Evolutionary conservation across 352 stramenopile species (phyloP), one percentile per base, ranked within the genome.

Genomic region (Phytophthora podocarpi): DNA sequence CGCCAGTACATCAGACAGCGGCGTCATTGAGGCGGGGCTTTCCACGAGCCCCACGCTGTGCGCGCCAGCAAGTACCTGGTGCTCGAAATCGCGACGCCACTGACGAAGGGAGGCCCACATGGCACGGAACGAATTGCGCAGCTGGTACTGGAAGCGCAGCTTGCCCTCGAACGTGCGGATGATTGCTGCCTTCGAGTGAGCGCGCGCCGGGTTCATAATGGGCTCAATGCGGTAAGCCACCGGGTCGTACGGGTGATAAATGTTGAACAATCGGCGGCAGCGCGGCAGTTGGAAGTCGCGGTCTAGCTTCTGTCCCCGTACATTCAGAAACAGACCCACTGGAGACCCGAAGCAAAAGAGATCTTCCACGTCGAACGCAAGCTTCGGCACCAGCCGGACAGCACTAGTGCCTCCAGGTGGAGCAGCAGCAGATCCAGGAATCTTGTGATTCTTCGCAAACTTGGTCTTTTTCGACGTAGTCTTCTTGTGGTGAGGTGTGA

Each of bases 221-320:
- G 95, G 95, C 72, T 98, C 95, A 59, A 98, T 97, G 41, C 95
- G 85, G 70, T 98, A 98, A 27, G 94, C 91, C 3, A 98, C 92
- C 2, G 93, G 93, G 77, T 98, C 95, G 71, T 91, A 96, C 42
- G 93, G 93, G 67, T 98, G 91, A 62, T 98, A 98, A 30, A 98
- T 97, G 67, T 98, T 98, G 72, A 97, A 98, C 18, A 98, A 53
- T 16, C 81, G 76, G 11, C 66, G 67, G 63, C 89, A 97, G 7
- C 87, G 94, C 27, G 85, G 85, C 12, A 98, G 72, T 32, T 59
- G 64, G 46, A 95, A 97, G 26, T 80, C 55, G 2, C 67, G 70
- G 30, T 82, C 79, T 18, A 93, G 73, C 59, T 79, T 82, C 55
- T 96, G 83, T 0, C 95, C 93, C 15, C 91, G 85, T 4, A 98